phyloP scores from a whole-genome alignment of 2,329 filamentous ascomycete species.

The Aureobasidium sp. region DNA sequence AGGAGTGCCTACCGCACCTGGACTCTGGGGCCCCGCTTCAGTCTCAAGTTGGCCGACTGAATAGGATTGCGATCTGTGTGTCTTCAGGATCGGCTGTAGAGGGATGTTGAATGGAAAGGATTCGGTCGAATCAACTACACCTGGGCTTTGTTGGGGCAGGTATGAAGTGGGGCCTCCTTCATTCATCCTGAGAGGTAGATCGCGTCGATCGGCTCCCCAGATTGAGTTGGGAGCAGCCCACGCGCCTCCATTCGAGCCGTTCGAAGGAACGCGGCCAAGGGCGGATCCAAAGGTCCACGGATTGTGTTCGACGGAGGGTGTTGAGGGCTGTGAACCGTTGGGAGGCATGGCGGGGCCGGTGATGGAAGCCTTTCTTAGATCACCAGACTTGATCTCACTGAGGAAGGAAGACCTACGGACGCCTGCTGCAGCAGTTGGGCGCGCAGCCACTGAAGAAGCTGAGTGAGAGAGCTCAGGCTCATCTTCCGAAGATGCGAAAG shows the following conservation, averaged over 20 bases:
- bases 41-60: slow-evolving; percentile 84
- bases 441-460: slow-evolving; percentile 36
- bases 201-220: slow-evolving; percentile 3
- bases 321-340: slow-evolving; percentile 64
- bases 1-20: slow-evolving; percentile 9
- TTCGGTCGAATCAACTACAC: slow-evolving; percentile 21
- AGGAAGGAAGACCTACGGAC: slow-evolving; percentile 74
- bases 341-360: slow-evolving; percentile 45
- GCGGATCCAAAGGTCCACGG: slow-evolving; percentile 15
- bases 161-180: not conserved
- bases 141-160: not conserved
- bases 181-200: not conserved
- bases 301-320: slow-evolving; percentile 56
- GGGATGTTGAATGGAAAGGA: slow-evolving; percentile 76
- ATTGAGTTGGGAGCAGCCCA: slow-evolving; percentile 4
- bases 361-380: slow-evolving; percentile 63
- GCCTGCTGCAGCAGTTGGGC: slow-evolving; percentile 42
- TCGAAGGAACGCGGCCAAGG: slow-evolving; percentile 35
- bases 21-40: slow-evolving; percentile 33
- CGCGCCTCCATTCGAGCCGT: slow-evolving; percentile 15
- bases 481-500: slow-evolving; percentile 87
- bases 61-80: slow-evolving; percentile 91
- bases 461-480: slow-evolving; percentile 58
- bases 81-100: slow-evolving; percentile 81
- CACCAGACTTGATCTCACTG: slow-evolving; percentile 63